These are phyloP conservation scores for Ormosia emarginata DNA, from an alignment of 306 rosid species.

Conservation along the genomic window DNA sequence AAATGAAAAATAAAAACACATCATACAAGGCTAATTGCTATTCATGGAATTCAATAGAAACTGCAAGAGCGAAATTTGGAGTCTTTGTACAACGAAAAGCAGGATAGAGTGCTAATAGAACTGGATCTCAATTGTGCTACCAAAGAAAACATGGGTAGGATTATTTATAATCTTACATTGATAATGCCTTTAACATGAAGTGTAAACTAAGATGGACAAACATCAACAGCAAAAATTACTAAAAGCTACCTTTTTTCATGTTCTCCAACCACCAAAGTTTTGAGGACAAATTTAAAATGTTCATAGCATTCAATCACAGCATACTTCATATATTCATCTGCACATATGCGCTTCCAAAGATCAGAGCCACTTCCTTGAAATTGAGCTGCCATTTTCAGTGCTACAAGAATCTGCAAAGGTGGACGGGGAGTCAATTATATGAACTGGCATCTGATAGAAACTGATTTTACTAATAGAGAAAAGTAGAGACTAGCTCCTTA, in stretches of 20 bases:
- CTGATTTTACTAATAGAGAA: too few relatives aligned
- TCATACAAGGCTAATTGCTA: neutral
- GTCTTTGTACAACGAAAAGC: neutral
- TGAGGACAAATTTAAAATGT: constrained; percentile 65
- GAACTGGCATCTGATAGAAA: too few relatives aligned
- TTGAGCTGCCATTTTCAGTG: constrained; percentile 94
- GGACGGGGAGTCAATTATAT: constrained; percentile 29
- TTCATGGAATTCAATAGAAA: constrained; percentile 14
- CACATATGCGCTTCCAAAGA: constrained; percentile 91
- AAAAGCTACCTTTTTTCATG: constrained; percentile 76
- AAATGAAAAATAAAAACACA: neutral
- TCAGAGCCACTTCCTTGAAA: constrained; percentile 79
- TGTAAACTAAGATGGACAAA: constrained; percentile 16
- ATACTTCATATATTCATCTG: constrained; percentile 89
- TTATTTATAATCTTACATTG: neutral
- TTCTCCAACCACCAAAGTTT: constrained; percentile 75
- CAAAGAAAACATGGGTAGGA: neutral
- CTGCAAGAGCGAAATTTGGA: neutral
- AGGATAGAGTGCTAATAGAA: neutral
- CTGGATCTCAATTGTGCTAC: neutral
- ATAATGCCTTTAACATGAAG: neutral
- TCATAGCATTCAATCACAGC: constrained; percentile 94
- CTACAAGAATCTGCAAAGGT: constrained; percentile 77
- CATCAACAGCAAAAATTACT: neutral
- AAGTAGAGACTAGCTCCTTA: too few relatives aligned